phyloP scores from a whole-genome alignment of 257 asterid species.

The Nicotiana attenuata region DNA sequence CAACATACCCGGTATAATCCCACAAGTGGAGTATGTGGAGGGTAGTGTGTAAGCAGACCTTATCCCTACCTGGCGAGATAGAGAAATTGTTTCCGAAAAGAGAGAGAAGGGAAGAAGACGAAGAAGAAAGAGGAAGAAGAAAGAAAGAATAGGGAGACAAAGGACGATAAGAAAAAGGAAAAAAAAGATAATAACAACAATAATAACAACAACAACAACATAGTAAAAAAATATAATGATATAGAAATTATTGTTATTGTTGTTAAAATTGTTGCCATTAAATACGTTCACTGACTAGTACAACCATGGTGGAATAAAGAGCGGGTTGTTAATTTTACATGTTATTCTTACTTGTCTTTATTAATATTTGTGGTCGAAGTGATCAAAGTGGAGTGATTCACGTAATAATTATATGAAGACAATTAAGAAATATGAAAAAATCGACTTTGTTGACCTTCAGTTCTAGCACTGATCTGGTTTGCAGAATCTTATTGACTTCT shows the following conservation, averaged over 20 bases:
- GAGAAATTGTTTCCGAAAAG: no score
- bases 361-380: neutral
- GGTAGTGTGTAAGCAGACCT: no score
- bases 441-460: constrained; percentile 30
- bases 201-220: no score
- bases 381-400: neutral
- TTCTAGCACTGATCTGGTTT: constrained; percentile 26
- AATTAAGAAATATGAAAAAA: neutral
- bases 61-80: no score
- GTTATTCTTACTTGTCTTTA: neutral
- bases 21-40: no score
- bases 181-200: no score
- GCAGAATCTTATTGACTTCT: constrained; percentile 53
- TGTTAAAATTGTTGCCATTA: neutral
- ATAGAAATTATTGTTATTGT: neutral
- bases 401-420: constrained; percentile 8
- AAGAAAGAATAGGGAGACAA: no score
- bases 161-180: no score
- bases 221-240: no score
- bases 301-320: neutral
- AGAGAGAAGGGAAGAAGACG: no score
- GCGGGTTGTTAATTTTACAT: neutral
- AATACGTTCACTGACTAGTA: neutral
- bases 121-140: no score
- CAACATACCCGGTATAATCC: no score